These are phyloP conservation scores for Kwoniella sp. DNA, from an alignment of 768 basidiomycete species.

Conservation along the genomic window DNA sequence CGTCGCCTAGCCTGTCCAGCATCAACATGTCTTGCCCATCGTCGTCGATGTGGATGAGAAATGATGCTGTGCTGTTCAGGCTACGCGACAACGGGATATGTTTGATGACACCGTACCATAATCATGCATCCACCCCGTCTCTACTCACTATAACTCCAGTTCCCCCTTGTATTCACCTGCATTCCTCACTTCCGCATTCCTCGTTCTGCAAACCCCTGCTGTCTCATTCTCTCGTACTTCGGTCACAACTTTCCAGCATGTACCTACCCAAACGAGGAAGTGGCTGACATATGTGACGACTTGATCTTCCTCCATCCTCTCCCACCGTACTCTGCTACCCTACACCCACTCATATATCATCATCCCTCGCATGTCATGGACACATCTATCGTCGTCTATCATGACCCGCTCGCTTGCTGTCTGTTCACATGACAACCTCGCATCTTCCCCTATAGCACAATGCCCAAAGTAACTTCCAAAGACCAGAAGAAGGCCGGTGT, in stretches of 20 bases:
- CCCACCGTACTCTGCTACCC: no score
- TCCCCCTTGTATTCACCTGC: not conserved
- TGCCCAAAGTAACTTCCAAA: conserved; percentile 34
- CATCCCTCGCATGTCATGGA: not conserved
- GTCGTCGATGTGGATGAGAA: not conserved
- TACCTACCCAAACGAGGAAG: not conserved
- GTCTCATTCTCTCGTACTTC: conserved; percentile 8
- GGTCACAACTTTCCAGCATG: not conserved
- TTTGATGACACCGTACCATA: not conserved
- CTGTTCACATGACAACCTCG: no score
- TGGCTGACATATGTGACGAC: not conserved
- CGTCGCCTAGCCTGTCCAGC: not conserved
- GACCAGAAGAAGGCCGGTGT: conserved; percentile 35
- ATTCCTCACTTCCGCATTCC: conserved; percentile 8
- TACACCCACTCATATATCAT: not conserved
- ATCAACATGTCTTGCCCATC: not conserved
- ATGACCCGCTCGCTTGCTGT: no score
- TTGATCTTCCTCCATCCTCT: not conserved
- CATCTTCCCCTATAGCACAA: conserved; percentile 11
- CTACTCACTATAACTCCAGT: not conserved
- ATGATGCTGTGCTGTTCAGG: not conserved
- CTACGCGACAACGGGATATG: no score
- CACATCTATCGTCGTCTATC: no score
- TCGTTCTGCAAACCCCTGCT: no score
- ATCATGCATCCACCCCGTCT: not conserved